A percentile compares a stretch with the other conserved stretches of the same genome.
These are phyloP conservation scores for Penicillium concentricum DNA, from an alignment of 2,329 filamentous ascomycete genomes.

Conservation along the genomic window DNA sequence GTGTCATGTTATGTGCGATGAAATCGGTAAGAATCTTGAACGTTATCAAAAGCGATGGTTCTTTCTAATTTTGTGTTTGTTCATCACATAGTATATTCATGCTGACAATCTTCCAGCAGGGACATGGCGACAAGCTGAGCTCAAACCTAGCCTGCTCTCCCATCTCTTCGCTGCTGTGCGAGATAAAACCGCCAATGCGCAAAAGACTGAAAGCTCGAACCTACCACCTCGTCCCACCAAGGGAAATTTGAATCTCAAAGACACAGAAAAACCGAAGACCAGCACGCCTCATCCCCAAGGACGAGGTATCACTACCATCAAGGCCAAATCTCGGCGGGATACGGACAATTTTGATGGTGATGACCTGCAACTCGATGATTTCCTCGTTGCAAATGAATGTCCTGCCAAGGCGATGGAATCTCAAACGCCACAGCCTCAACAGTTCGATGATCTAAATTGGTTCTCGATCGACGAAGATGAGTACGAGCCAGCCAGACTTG, in stretches of 20 bases:
- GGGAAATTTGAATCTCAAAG: slow-evolving; percentile 13
- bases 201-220: not conserved
- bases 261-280: slow-evolving; percentile 12
- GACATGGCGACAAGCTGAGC: slow-evolving; percentile 53
- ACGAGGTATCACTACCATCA: slow-evolving; percentile 19
- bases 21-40: slow-evolving; percentile 58
- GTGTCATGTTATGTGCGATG: slow-evolving; percentile 78
- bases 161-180: slow-evolving; percentile 42
- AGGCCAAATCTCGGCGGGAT: slow-evolving; percentile 9
- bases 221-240: not conserved
- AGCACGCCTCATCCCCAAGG: slow-evolving; percentile 17
- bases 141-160: slow-evolving; percentile 51
- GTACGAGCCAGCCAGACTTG: slow-evolving; percentile 53
- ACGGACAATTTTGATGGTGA: slow-evolving; percentile 55
- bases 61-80: not conserved
- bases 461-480: slow-evolving; percentile 18
- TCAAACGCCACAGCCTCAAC: not conserved
- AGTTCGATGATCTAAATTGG: slow-evolving; percentile 24
- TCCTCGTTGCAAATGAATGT: slow-evolving; percentile 39
- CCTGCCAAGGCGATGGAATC: not conserved
- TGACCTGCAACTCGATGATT: slow-evolving; percentile 53
- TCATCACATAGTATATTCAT: not conserved
- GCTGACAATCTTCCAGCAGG: slow-evolving; percentile 47
- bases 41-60: not conserved
- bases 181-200: not conserved